A percentile compares a stretch with the other conserved stretches of the same genome.
phyloP scores from a whole-genome alignment of 768 basidiomycete genomes.

The Rickenella mellea region DNA sequence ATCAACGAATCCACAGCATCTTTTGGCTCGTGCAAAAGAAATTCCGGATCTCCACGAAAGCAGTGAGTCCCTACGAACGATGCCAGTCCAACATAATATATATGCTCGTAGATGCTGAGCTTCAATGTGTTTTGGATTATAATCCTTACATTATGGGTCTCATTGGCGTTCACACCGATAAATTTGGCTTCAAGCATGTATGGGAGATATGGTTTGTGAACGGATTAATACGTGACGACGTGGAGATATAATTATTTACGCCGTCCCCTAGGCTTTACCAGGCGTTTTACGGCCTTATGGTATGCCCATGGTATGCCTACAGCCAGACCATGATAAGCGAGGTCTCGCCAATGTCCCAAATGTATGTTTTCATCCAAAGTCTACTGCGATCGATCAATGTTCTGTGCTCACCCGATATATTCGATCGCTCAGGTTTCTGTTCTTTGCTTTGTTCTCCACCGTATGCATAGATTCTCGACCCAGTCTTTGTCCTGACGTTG shows the following conservation, averaged over 20 bases:
- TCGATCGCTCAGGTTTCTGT: slow-evolving; percentile 41
- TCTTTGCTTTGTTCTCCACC: slow-evolving; percentile 68
- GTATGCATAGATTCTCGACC: slow-evolving; percentile 22
- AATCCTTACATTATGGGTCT: slow-evolving; percentile 62
- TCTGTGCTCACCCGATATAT: background rate
- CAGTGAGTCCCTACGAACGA: slow-evolving; percentile 23
- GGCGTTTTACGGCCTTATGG: slow-evolving; percentile 61
- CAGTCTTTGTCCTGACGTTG: background rate
- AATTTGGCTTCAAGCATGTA: slow-evolving; percentile 73
- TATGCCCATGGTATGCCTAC: slow-evolving; percentile 76
- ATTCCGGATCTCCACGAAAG: slow-evolving; percentile 55
- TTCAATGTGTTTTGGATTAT: slow-evolving; percentile 71
- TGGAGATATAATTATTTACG: background rate
- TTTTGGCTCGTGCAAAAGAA: slow-evolving; percentile 66
- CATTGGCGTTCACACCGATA: slow-evolving; percentile 63
- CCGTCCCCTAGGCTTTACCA: slow-evolving; percentile 46
- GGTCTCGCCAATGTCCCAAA: slow-evolving; percentile 63
- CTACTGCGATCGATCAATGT: too few relatives aligned
- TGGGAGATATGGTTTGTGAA: slow-evolving; percentile 64
- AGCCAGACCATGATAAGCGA: slow-evolving; percentile 80
- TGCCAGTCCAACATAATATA: background rate
- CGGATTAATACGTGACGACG: background rate
- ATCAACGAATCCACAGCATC: slow-evolving; percentile 22
- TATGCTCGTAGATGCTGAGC: slow-evolving; percentile 44
- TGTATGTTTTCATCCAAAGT: slow-evolving; percentile 32